phyloP scores from a whole-genome alignment of 768 basidiomycete species.

The Arthromyces matolae region DNA sequence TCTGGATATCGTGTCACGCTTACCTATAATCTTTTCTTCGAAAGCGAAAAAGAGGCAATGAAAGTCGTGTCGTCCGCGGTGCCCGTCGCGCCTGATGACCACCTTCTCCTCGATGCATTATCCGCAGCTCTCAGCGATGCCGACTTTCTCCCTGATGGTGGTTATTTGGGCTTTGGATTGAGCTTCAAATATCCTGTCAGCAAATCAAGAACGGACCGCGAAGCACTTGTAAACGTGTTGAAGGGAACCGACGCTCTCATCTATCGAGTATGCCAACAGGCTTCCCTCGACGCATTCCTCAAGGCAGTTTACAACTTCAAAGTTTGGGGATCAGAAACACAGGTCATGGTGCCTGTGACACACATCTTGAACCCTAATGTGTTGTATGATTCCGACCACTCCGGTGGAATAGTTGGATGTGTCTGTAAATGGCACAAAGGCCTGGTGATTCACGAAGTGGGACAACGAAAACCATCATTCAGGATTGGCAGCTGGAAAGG shows the following conservation, averaged over 20 bases:
- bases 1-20: constrained; percentile 39
- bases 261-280: constrained; percentile 15
- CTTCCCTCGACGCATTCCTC: constrained; percentile 16
- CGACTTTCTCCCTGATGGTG: constrained; percentile 35
- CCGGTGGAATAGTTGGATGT: background rate
- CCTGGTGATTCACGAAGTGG: constrained; percentile 2
- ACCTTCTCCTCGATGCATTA: constrained; percentile 7
- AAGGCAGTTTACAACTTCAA: constrained; percentile 20
- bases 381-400: background rate
- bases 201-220: background rate
- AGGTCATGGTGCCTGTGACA: background rate
- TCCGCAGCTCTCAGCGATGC: constrained; percentile 28
- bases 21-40: constrained; percentile 39
- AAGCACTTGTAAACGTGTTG: constrained; percentile 11
- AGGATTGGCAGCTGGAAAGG: too few relatives aligned
- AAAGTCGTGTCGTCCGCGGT: background rate
- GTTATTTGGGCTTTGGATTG: constrained; percentile 38
- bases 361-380: background rate
- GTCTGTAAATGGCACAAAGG: background rate
- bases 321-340: background rate
- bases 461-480: background rate
- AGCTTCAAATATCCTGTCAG: constrained; percentile 33
- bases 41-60: background rate
- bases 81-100: constrained; percentile 11
- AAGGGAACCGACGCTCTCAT: constrained; percentile 29